Percentiles rank a stretch among this genome's conserved stretches.
phyloP scores from a whole-genome alignment of 352 stramenopile species.

The Phytophthora tubulina region DNA sequence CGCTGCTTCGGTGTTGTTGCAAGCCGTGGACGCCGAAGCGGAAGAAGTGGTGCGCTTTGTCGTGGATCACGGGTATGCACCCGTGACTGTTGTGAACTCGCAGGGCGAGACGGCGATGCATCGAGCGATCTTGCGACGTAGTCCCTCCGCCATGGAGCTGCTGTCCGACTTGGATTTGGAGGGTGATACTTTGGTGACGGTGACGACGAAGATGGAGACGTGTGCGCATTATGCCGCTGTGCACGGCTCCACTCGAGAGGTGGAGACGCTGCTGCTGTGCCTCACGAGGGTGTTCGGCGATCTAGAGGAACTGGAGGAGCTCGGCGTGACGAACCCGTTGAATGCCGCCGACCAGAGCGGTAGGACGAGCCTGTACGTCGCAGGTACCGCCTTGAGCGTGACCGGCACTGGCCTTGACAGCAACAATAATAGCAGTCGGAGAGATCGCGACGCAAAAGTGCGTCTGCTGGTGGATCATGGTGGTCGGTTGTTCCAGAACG shows the following conservation, averaged over 20 bases:
- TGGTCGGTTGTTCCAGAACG: slow-evolving; percentile 17
- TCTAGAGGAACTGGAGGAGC: neutral
- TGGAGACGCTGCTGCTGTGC: slow-evolving; percentile 30
- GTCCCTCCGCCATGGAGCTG: slow-evolving; percentile 21
- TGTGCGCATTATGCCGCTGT: slow-evolving; percentile 28
- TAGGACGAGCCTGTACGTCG: slow-evolving; percentile 16
- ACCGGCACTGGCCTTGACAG: too few species aligned
- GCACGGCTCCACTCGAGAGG: slow-evolving; percentile 16
- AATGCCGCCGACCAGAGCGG: slow-evolving; percentile 3
- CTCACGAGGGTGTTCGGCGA: slow-evolving; percentile 14
- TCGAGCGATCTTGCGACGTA: slow-evolving; percentile 21
- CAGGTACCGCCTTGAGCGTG: neutral
- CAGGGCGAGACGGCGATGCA: slow-evolving; percentile 35
- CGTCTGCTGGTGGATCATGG: slow-evolving; percentile 27
- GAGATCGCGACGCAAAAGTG: slow-evolving; percentile 5
- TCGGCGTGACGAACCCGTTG: slow-evolving; percentile 19
- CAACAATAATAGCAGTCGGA: too few species aligned
- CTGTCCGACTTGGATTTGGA: slow-evolving; percentile 26
- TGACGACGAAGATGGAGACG: slow-evolving; percentile 9
- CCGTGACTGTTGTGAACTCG: slow-evolving; percentile 3
- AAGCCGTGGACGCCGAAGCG: slow-evolving; percentile 10
- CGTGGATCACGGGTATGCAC: slow-evolving; percentile 36
- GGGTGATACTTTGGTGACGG: slow-evolving; percentile 8
- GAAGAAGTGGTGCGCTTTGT: slow-evolving; percentile 28
- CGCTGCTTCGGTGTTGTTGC: slow-evolving; percentile 13